Conservation (phyloP, 345 rosid genomes). For the Populus nigra region DNA sequence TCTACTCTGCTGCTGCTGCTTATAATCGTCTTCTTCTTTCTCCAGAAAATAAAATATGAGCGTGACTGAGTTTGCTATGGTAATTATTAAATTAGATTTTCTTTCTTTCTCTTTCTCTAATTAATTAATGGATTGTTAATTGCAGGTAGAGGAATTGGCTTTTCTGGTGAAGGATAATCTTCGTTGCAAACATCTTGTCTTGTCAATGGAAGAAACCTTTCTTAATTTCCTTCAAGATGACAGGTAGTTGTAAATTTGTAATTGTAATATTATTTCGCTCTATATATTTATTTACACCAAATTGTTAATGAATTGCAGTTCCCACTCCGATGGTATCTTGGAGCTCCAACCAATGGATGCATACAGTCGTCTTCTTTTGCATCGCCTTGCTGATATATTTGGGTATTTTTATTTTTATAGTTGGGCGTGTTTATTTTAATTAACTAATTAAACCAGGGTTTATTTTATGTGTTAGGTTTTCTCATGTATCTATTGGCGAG, state of each 20-base stretch:
- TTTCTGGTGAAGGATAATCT: conserved; percentile 60
- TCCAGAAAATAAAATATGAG: not conserved
- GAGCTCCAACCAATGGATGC: conserved; percentile 72
- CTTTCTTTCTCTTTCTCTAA: not conserved
- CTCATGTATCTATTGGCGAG: conserved; percentile 68
- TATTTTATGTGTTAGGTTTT: conserved; percentile 39
- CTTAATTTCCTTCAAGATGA: conserved; percentile 41
- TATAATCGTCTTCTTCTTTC: no score
- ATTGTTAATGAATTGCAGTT: conserved; percentile 33
- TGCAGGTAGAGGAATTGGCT: conserved; percentile 69
- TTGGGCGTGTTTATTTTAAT: no score
- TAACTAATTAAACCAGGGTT: not conserved
- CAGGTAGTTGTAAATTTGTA: not conserved
- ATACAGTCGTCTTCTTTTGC: conserved; percentile 62
- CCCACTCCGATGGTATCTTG: conserved; percentile 35
- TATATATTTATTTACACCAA: no score
- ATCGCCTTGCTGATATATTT: conserved; percentile 66
- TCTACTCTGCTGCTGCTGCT: no score
- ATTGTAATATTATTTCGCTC: no score
- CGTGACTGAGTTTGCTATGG: conserved; percentile 14
- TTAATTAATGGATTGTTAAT: not conserved
- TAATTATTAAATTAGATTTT: not conserved
- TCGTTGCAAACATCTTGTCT: conserved; percentile 58
- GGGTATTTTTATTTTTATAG: conserved; percentile 34
- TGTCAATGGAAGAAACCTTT: conserved; percentile 60